Base-by-base conservation (phyloP, 2,329 filamentous ascomycete genomes). In the Raffaelea deltoideospora region DNA sequence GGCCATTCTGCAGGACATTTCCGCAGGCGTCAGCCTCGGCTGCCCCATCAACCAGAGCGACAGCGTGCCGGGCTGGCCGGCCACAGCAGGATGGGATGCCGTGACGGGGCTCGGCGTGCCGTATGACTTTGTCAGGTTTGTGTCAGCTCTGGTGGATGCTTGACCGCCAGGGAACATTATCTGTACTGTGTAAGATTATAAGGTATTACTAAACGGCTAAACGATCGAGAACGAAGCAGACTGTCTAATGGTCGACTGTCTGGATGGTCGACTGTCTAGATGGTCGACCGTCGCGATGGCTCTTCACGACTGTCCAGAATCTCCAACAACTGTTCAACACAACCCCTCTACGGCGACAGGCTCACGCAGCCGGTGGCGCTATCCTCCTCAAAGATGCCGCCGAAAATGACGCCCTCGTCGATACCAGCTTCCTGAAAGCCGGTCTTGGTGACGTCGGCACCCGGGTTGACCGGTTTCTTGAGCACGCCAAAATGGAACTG, bases 401-500 rank as follows among this genome's bases (percentile, higher is more conserved):
- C 63, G 44, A 59, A 72, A 24, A 69, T 56, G 28, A 72, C 46
- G 2, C 67, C 67, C 50, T 72, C 68, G 45, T 69, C 49, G 39
- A 72, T 63, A 19, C 54, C 59, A 10, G 53, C 44, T 41, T 58
- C 55, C 49, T 72, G 69, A 44, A 56, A 60, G 5, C 65, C 68
- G 28, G 58, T 48, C 48, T 61, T 62, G 31, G 58, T 59, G 28
- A 69, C 57, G 45, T 71, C 62, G 32, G 45, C 49, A 23, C 52
- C 54, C 24, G 50, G 43, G 37, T 65, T 58, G 33, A 65, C 60
- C 6, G 67, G 63, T 59, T 76, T 76, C 63, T 77, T 77, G 40
- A 78, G 56, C 2, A 76, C 49, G 26, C 73, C 73, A 35, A 77
- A 65, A 49, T 78, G 73, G 51, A 65, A 75, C 50, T 76, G 70